Conservation (phyloP, 1,284 basidiomycete species). For the Heterobasidion annosum region DNA sequence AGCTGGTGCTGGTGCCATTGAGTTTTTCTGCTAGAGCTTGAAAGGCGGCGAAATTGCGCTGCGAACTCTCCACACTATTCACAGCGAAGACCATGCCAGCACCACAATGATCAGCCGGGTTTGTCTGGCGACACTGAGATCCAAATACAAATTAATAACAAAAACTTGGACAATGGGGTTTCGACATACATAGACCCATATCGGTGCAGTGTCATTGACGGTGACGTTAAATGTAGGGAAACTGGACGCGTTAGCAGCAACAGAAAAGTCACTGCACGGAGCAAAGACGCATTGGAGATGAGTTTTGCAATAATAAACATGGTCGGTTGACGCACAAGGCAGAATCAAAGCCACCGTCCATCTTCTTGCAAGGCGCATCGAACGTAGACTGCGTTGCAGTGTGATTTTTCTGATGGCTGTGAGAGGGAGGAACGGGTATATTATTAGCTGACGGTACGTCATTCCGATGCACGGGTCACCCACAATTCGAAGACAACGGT, state of each 20-base stretch:
- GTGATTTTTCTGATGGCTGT: conserved; percentile 31
- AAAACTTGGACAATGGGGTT: neutral
- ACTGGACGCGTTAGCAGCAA: conserved; percentile 29
- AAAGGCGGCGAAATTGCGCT: conserved; percentile 53
- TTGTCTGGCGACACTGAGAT: neutral
- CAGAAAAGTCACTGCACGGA: conserved; percentile 33
- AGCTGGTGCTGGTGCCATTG: conserved; percentile 2
- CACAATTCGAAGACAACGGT: conserved; percentile 52
- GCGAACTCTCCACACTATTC: conserved; percentile 45
- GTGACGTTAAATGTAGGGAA: conserved; percentile 49
- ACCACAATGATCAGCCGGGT: conserved; percentile 42
- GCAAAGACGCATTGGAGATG: neutral
- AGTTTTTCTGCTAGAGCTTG: conserved; percentile 26
- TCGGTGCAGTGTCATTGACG: conserved; percentile 41
- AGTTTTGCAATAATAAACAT: neutral
- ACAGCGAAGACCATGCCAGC: conserved; percentile 59
- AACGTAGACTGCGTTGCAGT: conserved; percentile 53
- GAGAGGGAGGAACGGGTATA: neutral
- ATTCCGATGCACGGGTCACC: neutral
- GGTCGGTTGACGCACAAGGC: conserved; percentile 37
- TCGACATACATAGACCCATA: conserved; percentile 31
- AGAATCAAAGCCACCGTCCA: conserved; percentile 51
- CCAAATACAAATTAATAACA: neutral
- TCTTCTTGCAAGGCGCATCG: conserved; percentile 38
- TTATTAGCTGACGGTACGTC: neutral